These are phyloP conservation scores for Prunus fruticosa DNA, from an alignment of 306 rosid genomes.

Conservation along the genomic window DNA sequence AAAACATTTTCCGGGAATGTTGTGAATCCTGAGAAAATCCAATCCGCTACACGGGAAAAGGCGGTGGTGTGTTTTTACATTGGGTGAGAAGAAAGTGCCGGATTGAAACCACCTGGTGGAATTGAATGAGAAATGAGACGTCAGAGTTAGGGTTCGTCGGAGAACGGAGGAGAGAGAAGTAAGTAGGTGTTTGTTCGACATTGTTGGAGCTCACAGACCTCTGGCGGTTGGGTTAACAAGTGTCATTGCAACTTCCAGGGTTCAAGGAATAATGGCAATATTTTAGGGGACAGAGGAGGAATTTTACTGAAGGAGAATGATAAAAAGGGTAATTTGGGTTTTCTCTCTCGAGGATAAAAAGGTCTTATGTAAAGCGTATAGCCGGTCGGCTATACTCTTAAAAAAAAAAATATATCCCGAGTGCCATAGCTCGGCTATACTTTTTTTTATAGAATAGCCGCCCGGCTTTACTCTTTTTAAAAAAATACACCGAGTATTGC, in stretches of 20 bases:
- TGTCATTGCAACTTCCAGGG: neutral
- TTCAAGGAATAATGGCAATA: neutral
- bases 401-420: too few species aligned
- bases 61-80: neutral
- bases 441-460: too few species aligned
- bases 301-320: neutral
- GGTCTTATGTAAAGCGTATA: too few species aligned
- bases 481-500: too few species aligned
- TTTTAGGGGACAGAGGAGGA: neutral
- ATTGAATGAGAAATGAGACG: slow-evolving; percentile 11
- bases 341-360: too few species aligned
- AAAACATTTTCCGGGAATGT: slow-evolving; percentile 20
- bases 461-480: accelerated
- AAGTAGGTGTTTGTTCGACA: slow-evolving; percentile 35
- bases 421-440: too few species aligned
- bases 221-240: neutral
- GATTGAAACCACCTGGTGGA: slow-evolving; percentile 7
- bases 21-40: slow-evolving; percentile 17
- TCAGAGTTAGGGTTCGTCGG: slow-evolving; percentile 34
- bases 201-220: neutral
- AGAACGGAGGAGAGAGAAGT: slow-evolving; percentile 34
- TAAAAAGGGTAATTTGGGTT: too few species aligned
- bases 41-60: slow-evolving; percentile 6
- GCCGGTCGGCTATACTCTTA: too few species aligned
- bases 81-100: slow-evolving; percentile 9